Evolutionary conservation across 2,329 filamentous ascomycete genomes (phyloP).

Genomic region (Hirsutella rhossiliensis): DNA sequence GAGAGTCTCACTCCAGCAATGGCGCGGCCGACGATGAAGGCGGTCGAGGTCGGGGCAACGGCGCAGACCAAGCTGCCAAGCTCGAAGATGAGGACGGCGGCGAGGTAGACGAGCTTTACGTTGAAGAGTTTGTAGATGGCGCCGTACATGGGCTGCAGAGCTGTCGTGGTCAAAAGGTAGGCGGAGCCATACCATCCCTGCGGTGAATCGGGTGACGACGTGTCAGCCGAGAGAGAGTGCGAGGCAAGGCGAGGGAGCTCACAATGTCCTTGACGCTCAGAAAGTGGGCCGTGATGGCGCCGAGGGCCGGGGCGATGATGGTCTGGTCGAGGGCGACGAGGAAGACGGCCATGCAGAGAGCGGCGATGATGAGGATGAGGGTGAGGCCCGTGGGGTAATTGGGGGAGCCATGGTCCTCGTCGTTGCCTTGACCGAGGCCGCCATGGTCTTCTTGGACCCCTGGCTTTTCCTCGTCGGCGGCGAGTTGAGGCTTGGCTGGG

Average conservation of each 20-base stretch:
- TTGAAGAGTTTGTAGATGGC: constrained; percentile 37
- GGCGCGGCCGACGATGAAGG: constrained; percentile 41
- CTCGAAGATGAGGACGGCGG: constrained; percentile 30
- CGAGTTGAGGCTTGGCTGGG: constrained; percentile 6
- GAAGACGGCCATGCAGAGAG: constrained; percentile 34
- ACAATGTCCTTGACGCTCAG: constrained; percentile 33
- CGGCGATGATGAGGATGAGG: constrained; percentile 27
- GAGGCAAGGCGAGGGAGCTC: neutral
- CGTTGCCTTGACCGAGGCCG: neutral
- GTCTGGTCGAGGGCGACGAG: constrained; percentile 39
- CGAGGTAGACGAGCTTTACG: constrained; percentile 33
- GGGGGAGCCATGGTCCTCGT: constrained; percentile 2
- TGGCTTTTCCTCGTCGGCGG: neutral
- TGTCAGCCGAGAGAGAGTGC: neutral
- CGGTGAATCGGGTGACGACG: too few relatives aligned
- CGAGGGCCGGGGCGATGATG: constrained; percentile 40
- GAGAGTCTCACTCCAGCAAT: constrained; percentile 28
- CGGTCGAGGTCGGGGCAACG: constrained; percentile 30
- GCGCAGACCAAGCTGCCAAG: constrained; percentile 30
- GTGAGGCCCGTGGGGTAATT: constrained; percentile 27
- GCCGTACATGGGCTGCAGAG: constrained; percentile 37
- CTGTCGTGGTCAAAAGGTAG: constrained; percentile 36
- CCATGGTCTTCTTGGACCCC: neutral
- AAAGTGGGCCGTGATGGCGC: constrained; percentile 36
- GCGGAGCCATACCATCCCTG: constrained; percentile 39